Conservation (phyloP, 202 grass and related monocot genomes). For the Zoysia matrella region DNA sequence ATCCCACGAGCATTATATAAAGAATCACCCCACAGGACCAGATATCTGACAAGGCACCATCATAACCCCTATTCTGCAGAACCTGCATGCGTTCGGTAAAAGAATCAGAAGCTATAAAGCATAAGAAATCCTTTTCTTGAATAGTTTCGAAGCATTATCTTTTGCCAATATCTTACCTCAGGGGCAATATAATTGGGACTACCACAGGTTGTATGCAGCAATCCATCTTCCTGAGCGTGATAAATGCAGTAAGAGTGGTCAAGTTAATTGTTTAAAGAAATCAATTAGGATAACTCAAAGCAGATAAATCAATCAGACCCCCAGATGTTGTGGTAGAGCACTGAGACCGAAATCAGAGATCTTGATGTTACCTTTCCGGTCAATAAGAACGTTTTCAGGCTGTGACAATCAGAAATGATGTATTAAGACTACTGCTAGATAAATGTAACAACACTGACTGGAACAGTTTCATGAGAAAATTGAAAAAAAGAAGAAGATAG, state of each 20-base stretch:
- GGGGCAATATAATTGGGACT: slow-evolving; percentile 88
- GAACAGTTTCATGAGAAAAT: not conserved
- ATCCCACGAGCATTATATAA: slow-evolving; percentile 66
- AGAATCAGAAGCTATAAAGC: not conserved
- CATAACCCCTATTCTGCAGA: slow-evolving; percentile 75
- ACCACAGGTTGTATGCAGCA: slow-evolving; percentile 83
- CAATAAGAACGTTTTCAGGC: slow-evolving; percentile 70
- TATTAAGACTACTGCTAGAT: not conserved
- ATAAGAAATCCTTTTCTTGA: not conserved
- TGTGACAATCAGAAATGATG: slow-evolving; percentile 25
- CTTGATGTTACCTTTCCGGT: slow-evolving; percentile 70
- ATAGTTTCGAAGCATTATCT: not conserved
- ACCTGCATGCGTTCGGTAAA: slow-evolving; percentile 47
- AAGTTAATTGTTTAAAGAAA: not conserved
- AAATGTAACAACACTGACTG: not conserved
- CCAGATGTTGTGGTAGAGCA: slow-evolving; percentile 74
- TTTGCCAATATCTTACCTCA: slow-evolving; percentile 40
- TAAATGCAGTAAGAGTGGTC: not conserved
- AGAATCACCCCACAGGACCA: slow-evolving; percentile 89
- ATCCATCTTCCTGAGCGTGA: slow-evolving; percentile 62
- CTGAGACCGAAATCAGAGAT: slow-evolving; percentile 82
- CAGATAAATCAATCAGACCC: slow-evolving; percentile 37
- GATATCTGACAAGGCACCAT: slow-evolving; percentile 70
- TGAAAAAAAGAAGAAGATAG: not conserved
- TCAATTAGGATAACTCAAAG: not conserved